These are phyloP conservation scores for Adansonia gregorii DNA, from an alignment of 441 rosid genomes.

Conservation along the genomic window DNA sequence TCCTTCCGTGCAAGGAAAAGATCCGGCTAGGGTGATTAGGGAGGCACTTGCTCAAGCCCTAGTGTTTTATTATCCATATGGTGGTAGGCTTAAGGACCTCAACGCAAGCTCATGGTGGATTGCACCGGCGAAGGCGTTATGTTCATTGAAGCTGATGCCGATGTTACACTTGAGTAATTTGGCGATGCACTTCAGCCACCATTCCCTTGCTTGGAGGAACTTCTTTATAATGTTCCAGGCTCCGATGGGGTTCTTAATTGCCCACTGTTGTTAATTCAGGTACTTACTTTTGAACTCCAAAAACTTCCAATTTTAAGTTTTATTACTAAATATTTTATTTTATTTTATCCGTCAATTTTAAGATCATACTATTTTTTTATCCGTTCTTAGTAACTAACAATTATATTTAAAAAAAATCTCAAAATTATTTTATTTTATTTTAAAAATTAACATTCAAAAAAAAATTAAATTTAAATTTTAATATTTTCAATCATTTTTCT, in stretches of 20 bases:
- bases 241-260: conserved; percentile 2
- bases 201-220: conserved; percentile 13
- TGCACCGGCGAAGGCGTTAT: conserved; percentile 51
- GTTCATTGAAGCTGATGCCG: conserved; percentile 54
- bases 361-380: no score
- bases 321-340: no score
- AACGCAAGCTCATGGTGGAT: conserved; percentile 50
- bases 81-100: conserved; percentile 45
- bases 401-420: no score
- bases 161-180: conserved; percentile 41
- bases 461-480: no score
- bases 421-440: no score
- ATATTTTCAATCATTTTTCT: no score
- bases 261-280: conserved; percentile 27
- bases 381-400: no score
- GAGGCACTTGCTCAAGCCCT: conserved; percentile 45
- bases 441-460: no score
- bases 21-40: conserved; percentile 39
- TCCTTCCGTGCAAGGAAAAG: conserved; percentile 38
- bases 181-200: conserved; percentile 37
- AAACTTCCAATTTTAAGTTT: no score
- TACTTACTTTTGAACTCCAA: background rate
- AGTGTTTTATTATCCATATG: conserved; percentile 54
- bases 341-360: no score
- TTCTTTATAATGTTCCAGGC: conserved; percentile 22